Evolutionary conservation across 441 rosid species (phyloP), one percentile per base, ranked within the genome.

Genomic region (Syzygium syzygioides): DNA sequence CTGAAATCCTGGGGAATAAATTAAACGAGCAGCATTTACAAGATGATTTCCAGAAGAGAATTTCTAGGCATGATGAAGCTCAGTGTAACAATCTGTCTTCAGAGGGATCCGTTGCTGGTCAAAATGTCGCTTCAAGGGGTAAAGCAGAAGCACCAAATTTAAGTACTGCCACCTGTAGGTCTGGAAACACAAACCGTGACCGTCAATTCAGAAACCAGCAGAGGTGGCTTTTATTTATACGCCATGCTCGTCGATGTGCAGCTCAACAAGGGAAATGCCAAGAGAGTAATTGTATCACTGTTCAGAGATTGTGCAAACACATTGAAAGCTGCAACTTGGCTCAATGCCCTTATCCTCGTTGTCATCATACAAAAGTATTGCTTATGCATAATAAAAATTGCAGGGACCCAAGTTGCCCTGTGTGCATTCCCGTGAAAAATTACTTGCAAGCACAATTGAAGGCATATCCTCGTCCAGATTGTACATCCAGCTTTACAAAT

Each of bases 231-330:
- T 91, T 98, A 93, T 94, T 97, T 91, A 90, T 98, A 92, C 94
- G 96, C 88, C 99, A 98, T 94, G 98, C 99, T 71, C 97, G 98
- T 53, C 88, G 93, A 89, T 98, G 99, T 93, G 87, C 95, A 90
- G 96, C 98, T 53, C 98, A 99, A 32, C 98, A 96, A 91, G 99
- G 99, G 88, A 95, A 94, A 92, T 98, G 99, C 92, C 95, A 89
- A 2, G 99, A 95, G 19, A 88, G 64, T 85, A 90, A 94, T 90
- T 97, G 99, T 88, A 88, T 95, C 88, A 94, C 93, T 85, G 98
- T 91, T 79, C 98, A 96, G 90, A 93, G 92, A 88, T 92, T 98
- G 91, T 95, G 93, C 95, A 94, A 91, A 91, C 99, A 98, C 90
- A 95, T 98, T 96, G 96, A 95, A 84, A 91, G 88, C 87, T 98